A percentile compares a stretch with the other conserved stretches of the same genome.
These are phyloP conservation scores for Penicillium malachiteum DNA, from an alignment of 495 filamentous ascomycete genomes.

Conservation along the genomic window DNA sequence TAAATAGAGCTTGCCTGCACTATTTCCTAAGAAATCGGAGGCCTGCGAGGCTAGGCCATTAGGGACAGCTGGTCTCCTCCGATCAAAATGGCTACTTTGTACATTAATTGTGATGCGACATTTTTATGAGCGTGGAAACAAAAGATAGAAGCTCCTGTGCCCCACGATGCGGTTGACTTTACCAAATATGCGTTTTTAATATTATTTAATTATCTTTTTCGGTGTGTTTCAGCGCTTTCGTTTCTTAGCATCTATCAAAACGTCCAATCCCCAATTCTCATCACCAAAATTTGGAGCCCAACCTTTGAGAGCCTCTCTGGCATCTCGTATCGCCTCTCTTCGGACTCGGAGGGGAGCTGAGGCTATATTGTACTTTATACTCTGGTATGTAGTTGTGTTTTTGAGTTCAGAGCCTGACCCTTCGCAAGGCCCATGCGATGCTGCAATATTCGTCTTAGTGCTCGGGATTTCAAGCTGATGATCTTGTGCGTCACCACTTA, in stretches of 20 bases:
- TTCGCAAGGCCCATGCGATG: not conserved
- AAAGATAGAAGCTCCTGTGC: not conserved
- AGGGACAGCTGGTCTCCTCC: no score
- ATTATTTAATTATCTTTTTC: conserved; percentile 3
- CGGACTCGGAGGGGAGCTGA: conserved; percentile 21
- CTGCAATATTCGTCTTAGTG: not conserved
- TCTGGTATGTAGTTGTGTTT: conserved; percentile 28
- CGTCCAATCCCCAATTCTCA: conserved; percentile 40
- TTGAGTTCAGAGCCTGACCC: not conserved
- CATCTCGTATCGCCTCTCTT: conserved; percentile 30
- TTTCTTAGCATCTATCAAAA: conserved; percentile 36
- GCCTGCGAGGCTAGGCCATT: not conserved
- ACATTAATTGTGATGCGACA: conserved; percentile 1
- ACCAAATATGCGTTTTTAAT: conserved; percentile 6
- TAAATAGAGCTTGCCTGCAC: conserved; percentile 33
- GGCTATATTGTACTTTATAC: conserved; percentile 25
- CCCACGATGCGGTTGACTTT: not conserved
- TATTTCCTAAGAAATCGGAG: not conserved
- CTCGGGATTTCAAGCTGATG: not conserved
- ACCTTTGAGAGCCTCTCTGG: conserved; percentile 33
- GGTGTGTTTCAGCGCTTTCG: conserved; percentile 29
- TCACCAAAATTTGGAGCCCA: conserved; percentile 44
- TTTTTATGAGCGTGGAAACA: not conserved
- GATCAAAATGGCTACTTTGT: not conserved
- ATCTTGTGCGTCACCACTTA: not conserved